Evolutionary conservation across 441 rosid species (phyloP), one percentile per base, ranked within the genome.

Genomic region (Adansonia gregorii): DNA sequence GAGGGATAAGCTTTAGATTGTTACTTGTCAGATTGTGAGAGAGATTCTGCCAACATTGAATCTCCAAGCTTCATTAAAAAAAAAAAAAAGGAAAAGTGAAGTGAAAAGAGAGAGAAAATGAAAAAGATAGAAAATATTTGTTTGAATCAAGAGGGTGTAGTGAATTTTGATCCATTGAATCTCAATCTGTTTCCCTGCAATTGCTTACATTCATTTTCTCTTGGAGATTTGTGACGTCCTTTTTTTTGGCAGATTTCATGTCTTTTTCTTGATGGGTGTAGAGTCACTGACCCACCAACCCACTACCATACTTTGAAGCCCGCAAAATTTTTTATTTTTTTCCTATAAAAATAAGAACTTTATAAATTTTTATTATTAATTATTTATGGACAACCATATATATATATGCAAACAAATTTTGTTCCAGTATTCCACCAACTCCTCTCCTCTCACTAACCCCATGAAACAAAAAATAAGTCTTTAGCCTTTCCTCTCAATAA

Each of bases 161-260:
- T 11, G 39, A 79, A 68, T 70, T 82, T 46, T 67, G 72, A 81
- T 80, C 87, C 87, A 85, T 80, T 63, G 74, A 83, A 69, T 76
- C 78, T 75, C 78, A 82, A 85, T 85, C 86, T 78, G 78, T 35
- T 73, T 82, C 2, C 46, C 80, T 73, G 71, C 77, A 61, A 64
- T 80, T 64, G 12, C 79, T 70, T 85, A 85, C 87, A 78, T 74
- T 75, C 87, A 82, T 70, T 78, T 61, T 67, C 73, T 64, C 60
- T 77, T 24, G n/a, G 60, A 48, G 55, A 31, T 71, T 61, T 71
- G 19, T 31, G 35, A 43, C 9, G 3, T 43, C 6, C 8, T 43
- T 43, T 41, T 15, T 46, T 43, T 35, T 6, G 35, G 4, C 75
- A 10, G 45, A 61, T 27, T 52, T 35, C 41, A 35, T 43, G 75